Conservation (phyloP, 2,329 filamentous ascomycete species). For the Arachnomyces sp. region DNA sequence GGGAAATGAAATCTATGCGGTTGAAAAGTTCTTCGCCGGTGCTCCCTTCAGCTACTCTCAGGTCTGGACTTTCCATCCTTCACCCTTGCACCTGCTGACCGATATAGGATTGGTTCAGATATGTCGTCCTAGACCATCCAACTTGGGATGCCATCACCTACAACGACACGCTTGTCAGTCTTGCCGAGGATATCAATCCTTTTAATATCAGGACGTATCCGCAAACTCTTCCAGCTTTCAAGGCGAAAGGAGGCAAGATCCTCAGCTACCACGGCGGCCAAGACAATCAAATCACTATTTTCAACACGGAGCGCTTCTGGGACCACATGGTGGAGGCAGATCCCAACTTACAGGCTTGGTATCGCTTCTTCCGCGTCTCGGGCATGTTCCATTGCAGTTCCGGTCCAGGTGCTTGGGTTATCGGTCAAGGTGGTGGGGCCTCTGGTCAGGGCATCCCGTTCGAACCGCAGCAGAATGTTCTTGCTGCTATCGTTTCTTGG, state of each 20-base stretch:
- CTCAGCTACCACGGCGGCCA: constrained; percentile 23
- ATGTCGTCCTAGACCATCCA: constrained; percentile 28
- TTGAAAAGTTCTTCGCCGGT: constrained; percentile 21
- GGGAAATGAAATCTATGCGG: constrained; percentile 10
- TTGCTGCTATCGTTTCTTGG: background rate
- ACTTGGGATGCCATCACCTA: constrained; percentile 27
- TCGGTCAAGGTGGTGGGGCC: constrained; percentile 21
- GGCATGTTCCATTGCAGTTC: constrained; percentile 40
- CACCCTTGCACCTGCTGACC: too few species aligned
- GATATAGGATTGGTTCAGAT: constrained; percentile 19
- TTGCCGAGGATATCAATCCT: constrained; percentile 26
- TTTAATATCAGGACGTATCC: constrained; percentile 37
- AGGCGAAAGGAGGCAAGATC: constrained; percentile 27
- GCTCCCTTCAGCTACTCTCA: constrained; percentile 22
- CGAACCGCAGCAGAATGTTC: constrained; percentile 8
- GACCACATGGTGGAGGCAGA: constrained; percentile 26
- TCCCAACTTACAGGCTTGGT: constrained; percentile 10
- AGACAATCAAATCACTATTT: constrained; percentile 40
- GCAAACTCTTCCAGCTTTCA: constrained; percentile 36
- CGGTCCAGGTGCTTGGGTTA: constrained; percentile 29
- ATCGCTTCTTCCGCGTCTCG: constrained; percentile 39
- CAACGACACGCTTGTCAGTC: constrained; percentile 21
- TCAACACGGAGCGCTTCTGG: constrained; percentile 41
- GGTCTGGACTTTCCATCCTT: constrained; percentile 19
- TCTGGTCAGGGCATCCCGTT: constrained; percentile 1